These are phyloP conservation scores for Apophysomyces variabilis DNA, from an alignment of 371 early-diverging fungal species.

Conservation along the genomic window DNA sequence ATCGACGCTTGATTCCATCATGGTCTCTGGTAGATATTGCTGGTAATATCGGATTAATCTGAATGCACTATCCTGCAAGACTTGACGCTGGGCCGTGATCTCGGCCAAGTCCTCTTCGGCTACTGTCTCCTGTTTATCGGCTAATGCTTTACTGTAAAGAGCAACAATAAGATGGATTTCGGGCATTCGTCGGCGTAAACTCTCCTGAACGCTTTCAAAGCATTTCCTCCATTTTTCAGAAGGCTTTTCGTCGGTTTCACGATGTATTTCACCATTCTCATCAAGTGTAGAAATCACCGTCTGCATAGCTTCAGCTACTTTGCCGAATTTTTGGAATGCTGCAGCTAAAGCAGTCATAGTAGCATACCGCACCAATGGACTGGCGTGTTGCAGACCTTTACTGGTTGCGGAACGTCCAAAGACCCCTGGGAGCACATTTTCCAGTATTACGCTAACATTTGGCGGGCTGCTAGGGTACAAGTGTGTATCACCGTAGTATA, in stretches of 20 bases:
- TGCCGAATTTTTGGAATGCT: conserved; percentile 67
- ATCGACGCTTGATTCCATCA: conserved; percentile 76
- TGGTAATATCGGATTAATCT: conserved; percentile 73
- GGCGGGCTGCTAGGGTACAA: conserved; percentile 67
- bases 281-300: conserved; percentile 38
- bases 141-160: conserved; percentile 46
- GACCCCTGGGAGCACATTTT: conserved; percentile 72
- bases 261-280: conserved; percentile 16
- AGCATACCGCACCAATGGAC: conserved; percentile 70
- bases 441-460: conserved; percentile 54
- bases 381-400: conserved; percentile 73
- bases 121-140: conserved; percentile 16
- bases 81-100: conserved; percentile 40
- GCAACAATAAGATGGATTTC: conserved; percentile 72
- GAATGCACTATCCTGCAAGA: conserved; percentile 61
- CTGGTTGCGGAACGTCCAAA: conserved; percentile 61
- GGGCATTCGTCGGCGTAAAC: conserved; percentile 72
- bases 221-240: conserved; percentile 39
- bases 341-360: conserved; percentile 62
- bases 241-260: neutral
- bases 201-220: conserved; percentile 51
- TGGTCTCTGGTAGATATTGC: conserved; percentile 64
- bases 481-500: conserved; percentile 52
- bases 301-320: conserved; percentile 40
- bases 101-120: conserved; percentile 24